phyloP scores from a whole-genome alignment of 2,329 filamentous ascomycete species.

The Fusarium temperatum region DNA sequence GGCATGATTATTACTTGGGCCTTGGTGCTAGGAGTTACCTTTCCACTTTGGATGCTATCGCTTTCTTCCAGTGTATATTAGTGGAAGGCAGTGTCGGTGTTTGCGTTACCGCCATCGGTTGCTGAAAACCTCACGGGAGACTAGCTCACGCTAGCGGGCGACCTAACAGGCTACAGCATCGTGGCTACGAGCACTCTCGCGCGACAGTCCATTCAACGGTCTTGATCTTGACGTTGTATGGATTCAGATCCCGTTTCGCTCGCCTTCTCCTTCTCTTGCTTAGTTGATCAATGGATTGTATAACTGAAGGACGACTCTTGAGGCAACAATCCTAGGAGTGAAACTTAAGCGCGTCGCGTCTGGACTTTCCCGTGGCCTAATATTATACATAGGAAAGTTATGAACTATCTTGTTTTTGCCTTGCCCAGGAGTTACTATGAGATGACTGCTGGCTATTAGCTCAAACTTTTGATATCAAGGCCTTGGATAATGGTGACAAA shows the following conservation, averaged over 20 bases:
- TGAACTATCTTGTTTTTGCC: no score
- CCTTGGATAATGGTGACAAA: background rate
- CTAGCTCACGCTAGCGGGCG: background rate
- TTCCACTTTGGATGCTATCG: accelerated
- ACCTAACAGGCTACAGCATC: background rate
- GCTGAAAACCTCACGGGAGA: background rate
- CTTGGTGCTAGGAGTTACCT: background rate
- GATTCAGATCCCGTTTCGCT: background rate
- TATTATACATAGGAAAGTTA: no score
- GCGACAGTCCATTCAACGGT: background rate
- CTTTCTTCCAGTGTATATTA: background rate
- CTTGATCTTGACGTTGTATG: background rate
- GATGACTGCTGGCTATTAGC: background rate
- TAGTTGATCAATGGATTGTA: background rate
- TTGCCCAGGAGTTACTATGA: background rate
- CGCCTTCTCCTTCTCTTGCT: background rate
- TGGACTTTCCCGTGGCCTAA: background rate
- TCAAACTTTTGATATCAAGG: background rate
- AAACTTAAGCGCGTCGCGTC: background rate
- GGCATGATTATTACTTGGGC: accelerated
- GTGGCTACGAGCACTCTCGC: background rate
- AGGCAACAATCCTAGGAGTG: background rate
- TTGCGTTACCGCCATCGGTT: background rate
- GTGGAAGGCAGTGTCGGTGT: accelerated
- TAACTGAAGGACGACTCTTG: background rate